Base-by-base conservation (phyloP, 2,329 filamentous ascomycete species). In the Orbilia blumenaviensis region DNA sequence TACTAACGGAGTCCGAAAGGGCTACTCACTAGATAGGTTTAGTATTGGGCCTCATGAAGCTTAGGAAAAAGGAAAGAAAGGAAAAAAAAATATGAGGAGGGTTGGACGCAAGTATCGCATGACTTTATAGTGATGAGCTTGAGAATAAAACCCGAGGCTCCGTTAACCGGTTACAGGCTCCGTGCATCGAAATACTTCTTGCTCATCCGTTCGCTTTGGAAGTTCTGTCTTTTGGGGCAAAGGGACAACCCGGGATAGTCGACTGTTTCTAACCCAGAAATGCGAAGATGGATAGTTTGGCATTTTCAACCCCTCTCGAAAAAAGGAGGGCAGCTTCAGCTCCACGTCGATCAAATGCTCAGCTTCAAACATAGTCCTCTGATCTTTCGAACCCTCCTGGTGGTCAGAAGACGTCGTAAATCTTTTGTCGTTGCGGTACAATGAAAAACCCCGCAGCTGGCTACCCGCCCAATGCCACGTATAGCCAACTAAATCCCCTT, bases 21-120 rank as follows among this genome's bases (percentile, higher is more conserved):
- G 25, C 44, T 27, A 63, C 21, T 3, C 8, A 44, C 56, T 36
- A 46, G 25, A 62, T 63, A 44, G 34, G 66, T 61, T 34, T 61
- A 61, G 64, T 27, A 60, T 68, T 23, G 23, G 21, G 23, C 16
- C 18, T n/a, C 36, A 42, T 25, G 16, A 27, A 48, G 29, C 5
- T 27, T 29, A n/a, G 25, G 32, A 21, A 52, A 68, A 60, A 42
- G 41, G 52, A 38, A 68, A 27, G 34, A 46, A 41, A 46, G 18
- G 42, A 50, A 25, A 18, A 63, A 68, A 48, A 41, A 52, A 16
- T 32, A 54, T 41, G 5, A 3, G n/a, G 32, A 41, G 42, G 25
- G 21, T 62, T 42, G n/a, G 32, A 69, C 42, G 64, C 72, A 67
- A 52, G 56, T 58, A 69, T 68, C 64, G 72, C 64, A 64, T 69